Percentiles rank a stretch among this genome's conserved stretches.
These are phyloP conservation scores for Suillus brevipes DNA, from an alignment of 768 basidiomycete genomes.

Conservation along the genomic window DNA sequence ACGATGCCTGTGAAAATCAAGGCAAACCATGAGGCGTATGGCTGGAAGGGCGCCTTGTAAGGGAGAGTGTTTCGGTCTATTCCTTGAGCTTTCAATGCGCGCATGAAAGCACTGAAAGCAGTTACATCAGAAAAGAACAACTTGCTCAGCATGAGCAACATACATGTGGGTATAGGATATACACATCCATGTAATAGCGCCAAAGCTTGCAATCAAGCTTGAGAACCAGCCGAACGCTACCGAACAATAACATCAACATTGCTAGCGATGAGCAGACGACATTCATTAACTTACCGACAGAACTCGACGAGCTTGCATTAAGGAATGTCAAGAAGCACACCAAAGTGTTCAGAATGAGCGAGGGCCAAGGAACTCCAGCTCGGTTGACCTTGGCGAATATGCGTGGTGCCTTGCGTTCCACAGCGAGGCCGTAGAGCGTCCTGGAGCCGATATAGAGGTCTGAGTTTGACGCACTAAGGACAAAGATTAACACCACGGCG, in stretches of 20 bases:
- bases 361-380: slow-evolving; percentile 32
- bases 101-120: slow-evolving; percentile 19
- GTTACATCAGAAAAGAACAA: slow-evolving; percentile 13
- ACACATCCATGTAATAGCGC: slow-evolving; percentile 37
- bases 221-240: slow-evolving; percentile 26
- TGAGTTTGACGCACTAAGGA: slow-evolving; percentile 48
- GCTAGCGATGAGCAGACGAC: neutral
- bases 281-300: slow-evolving; percentile 44
- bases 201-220: slow-evolving; percentile 33
- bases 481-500: slow-evolving; percentile 47
- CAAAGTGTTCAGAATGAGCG: slow-evolving; percentile 51
- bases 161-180: slow-evolving; percentile 30
- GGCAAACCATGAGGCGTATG: slow-evolving; percentile 62
- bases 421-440: slow-evolving; percentile 46
- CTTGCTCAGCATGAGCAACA: slow-evolving; percentile 6
- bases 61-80: slow-evolving; percentile 44
- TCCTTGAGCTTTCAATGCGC: slow-evolving; percentile 36
- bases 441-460: slow-evolving; percentile 58
- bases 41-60: slow-evolving; percentile 62
- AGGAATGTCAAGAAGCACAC: slow-evolving; percentile 63
- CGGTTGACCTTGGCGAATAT: slow-evolving; percentile 39
- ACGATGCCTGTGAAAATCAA: slow-evolving; percentile 52
- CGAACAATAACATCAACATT: neutral
- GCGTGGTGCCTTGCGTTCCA: slow-evolving; percentile 47
- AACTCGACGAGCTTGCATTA: slow-evolving; percentile 51